phyloP scores from a whole-genome alignment of 495 filamentous ascomycete genomes.

The Xylaria flabelliformis region DNA sequence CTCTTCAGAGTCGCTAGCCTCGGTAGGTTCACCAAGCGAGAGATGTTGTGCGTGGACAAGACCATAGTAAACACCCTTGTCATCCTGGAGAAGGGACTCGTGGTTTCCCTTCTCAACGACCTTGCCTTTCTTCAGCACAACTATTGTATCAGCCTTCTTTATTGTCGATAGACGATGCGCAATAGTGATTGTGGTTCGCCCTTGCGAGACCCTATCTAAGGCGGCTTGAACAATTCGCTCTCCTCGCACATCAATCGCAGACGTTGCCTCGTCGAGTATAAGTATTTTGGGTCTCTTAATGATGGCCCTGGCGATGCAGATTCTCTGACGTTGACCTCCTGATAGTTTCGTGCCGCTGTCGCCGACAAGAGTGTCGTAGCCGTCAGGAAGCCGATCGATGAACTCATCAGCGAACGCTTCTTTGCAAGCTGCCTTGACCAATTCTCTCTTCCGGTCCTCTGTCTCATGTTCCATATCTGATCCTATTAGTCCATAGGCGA shows the following conservation, averaged over 20 bases:
- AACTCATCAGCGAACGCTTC: conserved; percentile 66
- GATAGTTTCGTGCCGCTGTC: conserved; percentile 61
- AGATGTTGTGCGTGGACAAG: conserved; percentile 65
- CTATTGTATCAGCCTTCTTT: conserved; percentile 71
- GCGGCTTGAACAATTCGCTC: conserved; percentile 75
- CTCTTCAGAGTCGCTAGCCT: conserved; percentile 36
- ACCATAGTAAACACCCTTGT: conserved; percentile 62
- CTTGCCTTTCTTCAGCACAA: conserved; percentile 65
- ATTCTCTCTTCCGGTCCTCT: conserved; percentile 57
- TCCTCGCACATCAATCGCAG: conserved; percentile 75
- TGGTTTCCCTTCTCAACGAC: conserved; percentile 78
- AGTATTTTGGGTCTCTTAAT: conserved; percentile 78
- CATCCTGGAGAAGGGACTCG: conserved; percentile 65
- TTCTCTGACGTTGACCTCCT: conserved; percentile 68
- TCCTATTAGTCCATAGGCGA: conserved; percentile 65
- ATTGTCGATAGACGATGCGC: conserved; percentile 76
- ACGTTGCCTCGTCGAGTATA: conserved; percentile 86
- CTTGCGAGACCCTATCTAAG: conserved; percentile 69
- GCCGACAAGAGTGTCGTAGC: conserved; percentile 59
- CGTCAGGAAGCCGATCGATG: conserved; percentile 64
- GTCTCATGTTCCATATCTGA: conserved; percentile 59
- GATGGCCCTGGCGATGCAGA: conserved; percentile 73
- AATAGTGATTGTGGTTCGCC: conserved; percentile 79
- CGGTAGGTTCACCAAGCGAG: conserved; percentile 40
- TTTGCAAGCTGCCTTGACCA: conserved; percentile 64